A percentile compares a stretch with the other conserved stretches of the same genome.
Evolutionary conservation across 495 filamentous ascomycete genomes (phyloP).

Genomic region (Apiosordaria backusii): DNA sequence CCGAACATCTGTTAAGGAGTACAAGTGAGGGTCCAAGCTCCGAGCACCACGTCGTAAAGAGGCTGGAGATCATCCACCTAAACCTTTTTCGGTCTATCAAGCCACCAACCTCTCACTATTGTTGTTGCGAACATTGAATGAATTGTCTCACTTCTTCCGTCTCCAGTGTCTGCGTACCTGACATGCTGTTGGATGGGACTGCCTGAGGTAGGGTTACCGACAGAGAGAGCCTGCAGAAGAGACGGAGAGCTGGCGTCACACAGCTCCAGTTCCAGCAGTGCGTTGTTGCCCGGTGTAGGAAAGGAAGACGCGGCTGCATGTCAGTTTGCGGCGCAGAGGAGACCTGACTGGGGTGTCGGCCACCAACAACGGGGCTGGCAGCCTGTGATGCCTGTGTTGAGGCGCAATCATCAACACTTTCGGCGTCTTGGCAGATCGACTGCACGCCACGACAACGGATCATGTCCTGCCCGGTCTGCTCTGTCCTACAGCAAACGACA

Average conservation of each 20-base stretch:
- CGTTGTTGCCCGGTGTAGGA: neutral
- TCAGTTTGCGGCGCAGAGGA: neutral
- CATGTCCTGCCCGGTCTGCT: neutral
- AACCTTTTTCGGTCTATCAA: constrained; percentile 6
- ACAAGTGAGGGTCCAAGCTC: constrained; percentile 1
- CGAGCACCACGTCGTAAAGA: neutral
- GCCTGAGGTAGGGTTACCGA: too few relatives aligned
- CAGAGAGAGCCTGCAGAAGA: neutral
- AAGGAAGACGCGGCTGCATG: neutral
- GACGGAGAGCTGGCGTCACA: neutral
- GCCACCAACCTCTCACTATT: constrained; percentile 15
- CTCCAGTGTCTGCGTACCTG: neutral
- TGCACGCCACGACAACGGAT: neutral
- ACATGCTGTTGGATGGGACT: neutral
- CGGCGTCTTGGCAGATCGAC: neutral
- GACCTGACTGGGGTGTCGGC: neutral
- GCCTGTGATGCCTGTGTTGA: neutral
- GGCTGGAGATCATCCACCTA: constrained; percentile 10
- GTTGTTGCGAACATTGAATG: constrained; percentile 5
- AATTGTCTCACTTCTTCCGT: neutral
- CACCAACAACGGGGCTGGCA: neutral
- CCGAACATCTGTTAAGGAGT: constrained; percentile 8
- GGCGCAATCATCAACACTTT: neutral
- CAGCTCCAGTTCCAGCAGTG: neutral
- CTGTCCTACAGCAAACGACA: neutral